These are phyloP conservation scores for Macroventuria anomochaeta DNA, from an alignment of 2,329 filamentous ascomycete genomes.

Conservation along the genomic window DNA sequence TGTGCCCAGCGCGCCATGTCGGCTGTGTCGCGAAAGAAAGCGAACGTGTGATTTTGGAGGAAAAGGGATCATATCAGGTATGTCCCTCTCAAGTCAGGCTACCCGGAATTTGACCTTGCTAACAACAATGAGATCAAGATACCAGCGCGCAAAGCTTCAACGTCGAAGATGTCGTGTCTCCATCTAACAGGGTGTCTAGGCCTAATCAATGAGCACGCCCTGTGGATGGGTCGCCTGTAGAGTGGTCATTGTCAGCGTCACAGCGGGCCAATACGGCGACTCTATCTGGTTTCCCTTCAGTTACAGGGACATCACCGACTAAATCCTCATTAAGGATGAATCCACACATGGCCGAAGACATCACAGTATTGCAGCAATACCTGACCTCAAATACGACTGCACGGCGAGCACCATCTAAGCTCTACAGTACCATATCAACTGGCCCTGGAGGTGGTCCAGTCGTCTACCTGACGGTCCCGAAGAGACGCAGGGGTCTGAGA, in stretches of 20 bases:
- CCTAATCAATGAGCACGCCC: background rate
- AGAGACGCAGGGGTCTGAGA: constrained; percentile 19
- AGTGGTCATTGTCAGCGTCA: background rate
- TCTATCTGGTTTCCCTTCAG: constrained; percentile 8
- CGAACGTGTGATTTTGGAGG: constrained; percentile 15
- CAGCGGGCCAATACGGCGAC: background rate
- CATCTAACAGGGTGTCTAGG: background rate
- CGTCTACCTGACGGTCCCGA: constrained; percentile 28
- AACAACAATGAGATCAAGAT: background rate
- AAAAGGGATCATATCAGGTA: background rate
- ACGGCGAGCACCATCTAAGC: background rate
- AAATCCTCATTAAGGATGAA: constrained; percentile 32
- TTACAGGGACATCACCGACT: constrained; percentile 18
- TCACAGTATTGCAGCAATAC: constrained; percentile 28
- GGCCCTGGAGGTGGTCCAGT: constrained; percentile 21
- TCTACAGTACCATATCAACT: constrained; percentile 24
- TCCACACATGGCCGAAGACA: constrained; percentile 31
- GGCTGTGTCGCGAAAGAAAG: constrained; percentile 23
- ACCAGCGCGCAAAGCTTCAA: background rate
- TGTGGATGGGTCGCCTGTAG: background rate
- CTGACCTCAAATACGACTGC: constrained; percentile 14
- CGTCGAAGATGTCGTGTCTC: background rate
- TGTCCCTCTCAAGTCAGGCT: background rate
- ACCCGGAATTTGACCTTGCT: background rate
- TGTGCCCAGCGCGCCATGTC: constrained; percentile 20